These are phyloP conservation scores for Backusella westeae DNA, from an alignment of 192 early-diverging fungal species.

Conservation along the genomic window DNA sequence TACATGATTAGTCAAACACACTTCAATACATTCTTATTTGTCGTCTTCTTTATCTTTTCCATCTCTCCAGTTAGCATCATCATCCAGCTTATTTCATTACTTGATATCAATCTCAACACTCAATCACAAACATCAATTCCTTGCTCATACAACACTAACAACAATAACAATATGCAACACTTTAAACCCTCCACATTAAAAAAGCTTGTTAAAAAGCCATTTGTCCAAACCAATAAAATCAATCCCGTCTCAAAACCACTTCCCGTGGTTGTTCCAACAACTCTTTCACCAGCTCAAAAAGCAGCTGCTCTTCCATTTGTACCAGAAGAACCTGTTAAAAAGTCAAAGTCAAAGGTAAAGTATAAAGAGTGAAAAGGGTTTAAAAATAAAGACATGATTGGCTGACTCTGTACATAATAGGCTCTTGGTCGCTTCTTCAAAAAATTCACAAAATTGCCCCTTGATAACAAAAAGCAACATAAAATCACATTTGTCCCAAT, in stretches of 20 bases:
- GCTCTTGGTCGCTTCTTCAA: slow-evolving; percentile 1
- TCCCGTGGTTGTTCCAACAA: not conserved
- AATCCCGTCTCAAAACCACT: not conserved
- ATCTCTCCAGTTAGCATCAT: not conserved
- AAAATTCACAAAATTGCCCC: not conserved
- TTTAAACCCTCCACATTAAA: not conserved
- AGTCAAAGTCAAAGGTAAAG: slow-evolving; percentile 5
- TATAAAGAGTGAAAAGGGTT: not conserved
- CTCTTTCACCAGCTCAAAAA: slow-evolving; percentile 5
- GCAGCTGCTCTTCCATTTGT: slow-evolving; percentile 10
- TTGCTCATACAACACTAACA: not conserved
- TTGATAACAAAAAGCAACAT: not conserved
- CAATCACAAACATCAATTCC: slow-evolving; percentile 1
- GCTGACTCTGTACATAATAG: not conserved
- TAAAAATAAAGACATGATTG: not conserved
- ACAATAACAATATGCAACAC: not conserved
- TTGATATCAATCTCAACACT: not conserved
- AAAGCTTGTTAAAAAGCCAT: slow-evolving; percentile 1
- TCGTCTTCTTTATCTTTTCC: not conserved
- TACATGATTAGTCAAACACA: not conserved
- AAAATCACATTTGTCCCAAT: slow-evolving; percentile 8
- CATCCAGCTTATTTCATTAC: not conserved
- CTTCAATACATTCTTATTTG: slow-evolving; percentile 3
- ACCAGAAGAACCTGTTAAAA: not conserved
- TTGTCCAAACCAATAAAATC: not conserved